Evolutionary conservation across 208 protist species (phyloP).

Genomic region (Acanthamoeba sp.): DNA sequence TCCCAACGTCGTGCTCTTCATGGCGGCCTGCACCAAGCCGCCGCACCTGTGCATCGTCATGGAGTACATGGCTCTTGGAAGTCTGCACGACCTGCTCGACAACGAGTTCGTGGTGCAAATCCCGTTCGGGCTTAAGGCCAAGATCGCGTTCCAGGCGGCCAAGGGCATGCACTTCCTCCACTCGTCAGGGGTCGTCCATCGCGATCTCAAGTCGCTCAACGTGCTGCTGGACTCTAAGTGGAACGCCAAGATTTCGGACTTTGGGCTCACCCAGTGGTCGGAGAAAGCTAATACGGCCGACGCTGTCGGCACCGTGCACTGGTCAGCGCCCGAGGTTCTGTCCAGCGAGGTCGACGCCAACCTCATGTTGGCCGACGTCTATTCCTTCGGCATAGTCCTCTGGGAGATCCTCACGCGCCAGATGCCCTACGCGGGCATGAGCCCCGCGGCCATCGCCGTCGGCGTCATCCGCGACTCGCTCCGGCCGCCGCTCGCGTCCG

Average conservation of each 20-base stretch:
- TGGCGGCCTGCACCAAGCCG: too few species aligned
- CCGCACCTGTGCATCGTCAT: background rate
- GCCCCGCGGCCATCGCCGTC: background rate
- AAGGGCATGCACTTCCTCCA: too few species aligned
- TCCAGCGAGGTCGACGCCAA: background rate
- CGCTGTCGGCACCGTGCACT: background rate
- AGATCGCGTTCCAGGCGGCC: too few species aligned
- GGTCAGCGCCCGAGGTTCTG: conserved; percentile 41
- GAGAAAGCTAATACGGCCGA: background rate
- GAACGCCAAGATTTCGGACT: conserved; percentile 28
- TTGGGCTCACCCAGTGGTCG: background rate
- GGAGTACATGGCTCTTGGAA: conserved; percentile 14
- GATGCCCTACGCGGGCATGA: background rate
- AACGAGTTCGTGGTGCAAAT: conserved; percentile 6
- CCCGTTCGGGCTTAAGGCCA: background rate
- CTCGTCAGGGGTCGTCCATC: too few species aligned
- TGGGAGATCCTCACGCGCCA: conserved; percentile 41
- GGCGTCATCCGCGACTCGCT: background rate
- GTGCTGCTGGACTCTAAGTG: background rate
- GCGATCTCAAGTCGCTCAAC: too few species aligned
- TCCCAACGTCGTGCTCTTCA: too few species aligned
- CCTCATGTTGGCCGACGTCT: too few species aligned
- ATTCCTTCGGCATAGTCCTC: conserved; percentile 27
- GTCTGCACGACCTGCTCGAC: background rate
- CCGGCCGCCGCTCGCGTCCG: background rate